Percentiles rank a stretch among this genome's conserved stretches.
These are phyloP conservation scores for Penicillium cosmopolitanum DNA, from an alignment of 495 filamentous ascomycete genomes.

Conservation along the genomic window DNA sequence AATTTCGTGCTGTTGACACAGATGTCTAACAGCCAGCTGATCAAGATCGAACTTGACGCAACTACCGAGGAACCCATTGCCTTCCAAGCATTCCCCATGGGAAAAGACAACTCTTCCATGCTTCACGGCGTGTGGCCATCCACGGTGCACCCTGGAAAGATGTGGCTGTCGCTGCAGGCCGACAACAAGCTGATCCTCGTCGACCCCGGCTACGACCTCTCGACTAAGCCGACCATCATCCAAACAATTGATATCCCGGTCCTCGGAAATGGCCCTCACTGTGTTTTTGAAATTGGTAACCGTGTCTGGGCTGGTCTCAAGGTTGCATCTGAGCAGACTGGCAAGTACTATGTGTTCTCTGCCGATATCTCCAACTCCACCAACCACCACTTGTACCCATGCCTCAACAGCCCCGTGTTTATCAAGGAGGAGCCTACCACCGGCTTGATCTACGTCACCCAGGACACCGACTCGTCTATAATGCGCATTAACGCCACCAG, in stretches of 20 bases:
- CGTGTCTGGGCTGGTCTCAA: constrained; percentile 31
- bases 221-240: constrained; percentile 15
- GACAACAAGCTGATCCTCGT: constrained; percentile 30
- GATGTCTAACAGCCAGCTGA: constrained; percentile 27
- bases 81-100: constrained; percentile 25
- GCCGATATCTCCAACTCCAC: constrained; percentile 20
- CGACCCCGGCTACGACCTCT: constrained; percentile 23
- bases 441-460: constrained; percentile 28
- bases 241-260: constrained; percentile 23
- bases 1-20: constrained; percentile 26
- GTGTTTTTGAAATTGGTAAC: constrained; percentile 30
- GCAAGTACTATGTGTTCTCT: constrained; percentile 28
- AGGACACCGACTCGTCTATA: constrained; percentile 29
- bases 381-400: constrained; percentile 19
- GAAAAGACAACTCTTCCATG: constrained; percentile 18
- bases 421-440: constrained; percentile 30
- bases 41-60: constrained; percentile 28
- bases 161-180: constrained; percentile 28
- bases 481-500: constrained; percentile 29
- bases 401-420: constrained; percentile 29
- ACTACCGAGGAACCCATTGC: constrained; percentile 25
- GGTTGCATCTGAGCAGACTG: constrained; percentile 23
- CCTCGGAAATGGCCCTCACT: constrained; percentile 27
- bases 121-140: constrained; percentile 29
- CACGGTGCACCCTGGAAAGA: constrained; percentile 21